Evolutionary conservation across 2,329 filamentous ascomycete species (phyloP).

Genomic region (Phialocephala subalpina): DNA sequence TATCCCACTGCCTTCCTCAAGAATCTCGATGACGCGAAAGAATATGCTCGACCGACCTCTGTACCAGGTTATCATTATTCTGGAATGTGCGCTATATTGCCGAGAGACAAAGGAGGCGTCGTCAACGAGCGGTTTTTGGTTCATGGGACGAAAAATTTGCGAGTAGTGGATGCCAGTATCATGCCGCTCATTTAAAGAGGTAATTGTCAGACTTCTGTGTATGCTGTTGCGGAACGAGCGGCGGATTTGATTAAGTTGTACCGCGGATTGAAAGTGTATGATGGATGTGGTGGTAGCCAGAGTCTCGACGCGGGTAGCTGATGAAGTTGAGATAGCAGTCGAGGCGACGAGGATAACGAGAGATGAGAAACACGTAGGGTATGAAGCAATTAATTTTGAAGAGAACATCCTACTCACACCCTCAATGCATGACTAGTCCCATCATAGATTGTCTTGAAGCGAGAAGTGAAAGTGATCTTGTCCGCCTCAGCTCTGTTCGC

Average conservation of each 20-base stretch:
- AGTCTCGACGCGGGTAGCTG: no score
- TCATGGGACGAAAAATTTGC: constrained; percentile 27
- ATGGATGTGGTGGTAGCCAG: background rate
- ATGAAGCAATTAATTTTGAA: no score
- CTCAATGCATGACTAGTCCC: no score
- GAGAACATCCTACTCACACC: no score
- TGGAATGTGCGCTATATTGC: constrained; percentile 33
- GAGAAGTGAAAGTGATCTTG: no score
- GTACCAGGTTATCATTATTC: constrained; percentile 30
- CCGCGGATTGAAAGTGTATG: background rate
- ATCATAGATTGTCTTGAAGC: no score
- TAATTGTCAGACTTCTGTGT: constrained; percentile 1
- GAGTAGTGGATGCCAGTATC: constrained; percentile 22
- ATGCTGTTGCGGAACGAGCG: constrained; percentile 1
- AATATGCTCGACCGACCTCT: constrained; percentile 18
- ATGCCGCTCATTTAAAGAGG: constrained; percentile 14
- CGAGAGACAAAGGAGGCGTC: constrained; percentile 32
- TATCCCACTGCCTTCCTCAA: constrained; percentile 11
- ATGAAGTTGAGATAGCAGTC: background rate
- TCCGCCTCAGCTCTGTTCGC: background rate
- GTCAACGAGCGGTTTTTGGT: constrained; percentile 33
- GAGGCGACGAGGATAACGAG: background rate
- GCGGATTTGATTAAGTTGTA: constrained; percentile 1
- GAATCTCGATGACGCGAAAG: constrained; percentile 19
- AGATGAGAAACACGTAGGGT: no score